Evolutionary conservation across 257 asterid species (phyloP).

Genomic region (Scutellaria baicalensis): DNA sequence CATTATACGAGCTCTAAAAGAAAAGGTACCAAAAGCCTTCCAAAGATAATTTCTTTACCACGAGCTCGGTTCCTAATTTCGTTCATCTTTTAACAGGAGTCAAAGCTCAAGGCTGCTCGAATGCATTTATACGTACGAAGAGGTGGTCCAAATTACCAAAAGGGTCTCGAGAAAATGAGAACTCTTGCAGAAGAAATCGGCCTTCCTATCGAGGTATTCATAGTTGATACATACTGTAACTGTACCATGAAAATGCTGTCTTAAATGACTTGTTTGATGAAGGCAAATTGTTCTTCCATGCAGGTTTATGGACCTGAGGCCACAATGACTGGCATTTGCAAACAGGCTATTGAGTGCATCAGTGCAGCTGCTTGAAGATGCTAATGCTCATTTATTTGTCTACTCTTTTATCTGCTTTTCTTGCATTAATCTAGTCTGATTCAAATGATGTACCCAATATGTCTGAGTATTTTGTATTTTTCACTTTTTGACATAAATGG

Average conservation of each 20-base stretch:
- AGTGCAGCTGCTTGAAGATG: slow-evolving; percentile 70
- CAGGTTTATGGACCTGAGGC: slow-evolving; percentile 95
- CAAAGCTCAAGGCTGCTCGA: slow-evolving; percentile 90
- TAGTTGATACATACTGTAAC: not conserved
- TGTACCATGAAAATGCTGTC: not conserved
- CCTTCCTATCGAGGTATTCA: slow-evolving; percentile 80
- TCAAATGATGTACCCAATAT: slow-evolving; percentile 7
- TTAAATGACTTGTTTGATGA: not conserved
- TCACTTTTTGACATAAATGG: slow-evolving; percentile 7
- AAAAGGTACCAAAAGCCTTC: slow-evolving; percentile 44
- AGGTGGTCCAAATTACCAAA: slow-evolving; percentile 97
- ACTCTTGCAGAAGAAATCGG: slow-evolving; percentile 84
- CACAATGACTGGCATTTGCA: slow-evolving; percentile 97
- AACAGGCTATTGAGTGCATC: slow-evolving; percentile 93
- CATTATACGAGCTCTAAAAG: slow-evolving; percentile 81
- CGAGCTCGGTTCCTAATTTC: not conserved
- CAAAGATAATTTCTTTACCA: not conserved
- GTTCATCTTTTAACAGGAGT: slow-evolving; percentile 40
- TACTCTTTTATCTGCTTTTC: not conserved
- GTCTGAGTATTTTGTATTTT: slow-evolving; percentile 14
- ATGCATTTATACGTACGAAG: slow-evolving; percentile 79
- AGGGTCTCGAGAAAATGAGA: slow-evolving; percentile 88
- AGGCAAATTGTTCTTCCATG: not conserved
- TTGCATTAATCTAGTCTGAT: not conserved
- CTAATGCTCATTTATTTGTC: not conserved